A percentile compares a stretch with the other conserved stretches of the same genome.
These are phyloP conservation scores for Exserohilum rostratum DNA, from an alignment of 2,329 filamentous ascomycete genomes.

Conservation along the genomic window DNA sequence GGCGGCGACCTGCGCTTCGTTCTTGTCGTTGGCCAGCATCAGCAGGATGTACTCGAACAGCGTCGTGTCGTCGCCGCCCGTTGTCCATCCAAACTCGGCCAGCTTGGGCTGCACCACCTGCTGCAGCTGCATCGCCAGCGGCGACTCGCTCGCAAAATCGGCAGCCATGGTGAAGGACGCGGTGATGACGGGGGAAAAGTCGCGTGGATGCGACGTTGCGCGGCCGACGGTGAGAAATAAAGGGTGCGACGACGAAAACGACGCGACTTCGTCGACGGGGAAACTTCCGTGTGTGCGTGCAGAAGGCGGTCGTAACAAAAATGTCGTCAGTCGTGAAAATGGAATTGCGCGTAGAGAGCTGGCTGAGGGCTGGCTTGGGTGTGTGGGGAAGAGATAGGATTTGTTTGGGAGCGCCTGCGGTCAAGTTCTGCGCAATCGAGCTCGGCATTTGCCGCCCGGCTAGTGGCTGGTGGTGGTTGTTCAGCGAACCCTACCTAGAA, in stretches of 20 bases:
- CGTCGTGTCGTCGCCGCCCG: constrained; percentile 77
- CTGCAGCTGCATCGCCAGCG: constrained; percentile 83
- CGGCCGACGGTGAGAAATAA: constrained; percentile 19
- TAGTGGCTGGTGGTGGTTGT: constrained; percentile 6
- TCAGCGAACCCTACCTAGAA: neutral
- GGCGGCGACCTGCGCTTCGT: constrained; percentile 82
- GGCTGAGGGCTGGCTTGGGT: constrained; percentile 5
- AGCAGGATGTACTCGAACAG: constrained; percentile 96
- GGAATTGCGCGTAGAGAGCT: constrained; percentile 11
- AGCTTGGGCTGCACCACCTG: constrained; percentile 87
- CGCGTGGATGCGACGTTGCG: constrained; percentile 20
- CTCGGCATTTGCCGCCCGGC: constrained; percentile 16
- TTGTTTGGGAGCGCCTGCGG: constrained; percentile 17
- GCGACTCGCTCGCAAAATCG: constrained; percentile 77
- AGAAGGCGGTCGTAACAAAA: constrained; percentile 16
- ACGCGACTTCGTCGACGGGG: constrained; percentile 25
- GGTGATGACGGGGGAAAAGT: constrained; percentile 11
- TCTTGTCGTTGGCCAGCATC: constrained; percentile 96
- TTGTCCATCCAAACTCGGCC: constrained; percentile 89
- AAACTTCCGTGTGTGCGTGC: constrained; percentile 18
- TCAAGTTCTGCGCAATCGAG: constrained; percentile 20
- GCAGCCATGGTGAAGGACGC: constrained; percentile 67
- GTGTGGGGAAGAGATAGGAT: constrained; percentile 13
- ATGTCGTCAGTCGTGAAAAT: constrained; percentile 18
- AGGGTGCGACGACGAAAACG: constrained; percentile 25